Evolutionary conservation across 1,284 basidiomycete genomes (phyloP), one percentile per base, ranked within the genome.

Genomic region (Exobasidium cylindrosporum): DNA sequence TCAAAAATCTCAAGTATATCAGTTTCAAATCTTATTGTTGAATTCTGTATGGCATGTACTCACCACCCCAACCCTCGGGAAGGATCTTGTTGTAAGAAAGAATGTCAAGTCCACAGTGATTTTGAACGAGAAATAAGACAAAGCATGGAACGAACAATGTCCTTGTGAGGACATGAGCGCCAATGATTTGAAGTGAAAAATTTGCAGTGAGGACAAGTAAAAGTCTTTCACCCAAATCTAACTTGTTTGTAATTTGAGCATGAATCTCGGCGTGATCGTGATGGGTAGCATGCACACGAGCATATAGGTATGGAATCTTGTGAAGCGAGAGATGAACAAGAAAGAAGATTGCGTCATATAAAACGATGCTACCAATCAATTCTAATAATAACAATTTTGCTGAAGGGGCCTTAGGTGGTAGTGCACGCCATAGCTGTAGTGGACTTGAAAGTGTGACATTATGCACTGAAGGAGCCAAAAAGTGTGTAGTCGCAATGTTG

Each of bases 251-350:
- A 21, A 50, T 50, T 31, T 50, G 47, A 10, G 47, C 47, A 23
- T 50, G 47, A 26, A 50, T 50, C 47, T 50, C 47, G 7, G 47
- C 47, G 21, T 50, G 47, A 21, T 50, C 47, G 47, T 50, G 47
- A 21, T 50, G 47, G 10, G 47, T 50, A 23, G 47, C 47, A 50
- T 50, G 47, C 47, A 50, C 14, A 14, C 29, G 23, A 14, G 7
- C 14, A 21, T 50, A 50, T 7, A 50, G 47, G 21, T 7, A 50
- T 7, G 47, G 21, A 21, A 50, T 23, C 29, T 50, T 50, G 47
- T 50, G 47, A 14, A 50, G 47, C 7, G 47, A 50, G 29, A 50
- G 47, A 21, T 50, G 47, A 21, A 50, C 47, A 24, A 50, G 14
- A 21, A 50, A 50, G 47, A 50, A 50, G 47, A 50, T 7, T 7